Base-by-base conservation (phyloP, 352 stramenopile species). In the Globisporangium nodosum region DNA sequence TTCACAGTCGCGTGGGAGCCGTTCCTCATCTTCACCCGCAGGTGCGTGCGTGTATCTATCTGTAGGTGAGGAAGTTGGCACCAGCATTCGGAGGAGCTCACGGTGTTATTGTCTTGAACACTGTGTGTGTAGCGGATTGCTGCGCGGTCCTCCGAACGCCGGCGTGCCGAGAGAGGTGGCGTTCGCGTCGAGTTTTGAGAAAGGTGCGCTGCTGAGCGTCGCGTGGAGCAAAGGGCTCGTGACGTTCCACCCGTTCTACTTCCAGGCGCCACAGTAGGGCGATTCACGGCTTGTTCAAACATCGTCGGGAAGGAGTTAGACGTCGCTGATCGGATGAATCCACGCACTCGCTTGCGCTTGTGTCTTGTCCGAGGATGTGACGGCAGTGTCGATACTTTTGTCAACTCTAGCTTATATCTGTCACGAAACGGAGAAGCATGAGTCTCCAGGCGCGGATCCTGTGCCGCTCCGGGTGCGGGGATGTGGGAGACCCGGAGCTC, bases 171-270 rank as follows among this genome's bases (percentile, higher is more conserved):
- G 70, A 18, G 74, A 81, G 43, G 54, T 90, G 11, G 59, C 65
- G 13, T 92, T 92, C 48, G 80, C 80, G 8, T 79, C 83, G 8
- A 86, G 65, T 13, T 92, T 89, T 55, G 71, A 90, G 31, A 62
- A 87, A 42, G 78, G 83, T 4, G 74, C 83, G 31, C 56, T 92
- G 53, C 62, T 92, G 39, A 88, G 80, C 37, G 66, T 92, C 55
- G 74, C 69, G 9, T 92, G 83, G 83, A 90, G 80, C 67, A 87
- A 71, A n/a, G 83, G 83, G 0, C 61, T 90, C 46, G 73, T 92
- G 56, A 85, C 78, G 11, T 92, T 92, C 60, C 70, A 90, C 58
- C 83, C 83, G 24, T 92, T 92, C 61, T 90, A 90, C 68, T 80
- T 87, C 61, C 57, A 85, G 56, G 66, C 76, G 13, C 15, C 43